A percentile compares a stretch with the other conserved stretches of the same genome.
Conservation (phyloP, 345 rosid species). For the Hevea brasiliensis region DNA sequence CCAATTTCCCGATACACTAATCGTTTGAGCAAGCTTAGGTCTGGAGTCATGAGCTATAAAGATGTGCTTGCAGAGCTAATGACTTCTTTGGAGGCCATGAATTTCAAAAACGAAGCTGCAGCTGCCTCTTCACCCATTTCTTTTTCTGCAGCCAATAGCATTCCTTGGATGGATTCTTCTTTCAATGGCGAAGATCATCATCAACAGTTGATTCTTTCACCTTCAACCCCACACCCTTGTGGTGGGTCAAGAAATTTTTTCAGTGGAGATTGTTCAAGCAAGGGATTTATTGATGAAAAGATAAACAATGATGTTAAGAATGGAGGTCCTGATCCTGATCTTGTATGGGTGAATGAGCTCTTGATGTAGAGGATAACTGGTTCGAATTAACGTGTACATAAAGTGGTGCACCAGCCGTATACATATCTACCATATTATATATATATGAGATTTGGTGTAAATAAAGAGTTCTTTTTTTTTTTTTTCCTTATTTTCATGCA, state of each 20-base stretch:
- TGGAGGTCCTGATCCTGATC: conserved; percentile 55
- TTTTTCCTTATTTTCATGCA: too few species aligned
- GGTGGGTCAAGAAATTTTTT: conserved; percentile 9
- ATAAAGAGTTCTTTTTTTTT: background rate
- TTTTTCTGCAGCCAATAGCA: background rate
- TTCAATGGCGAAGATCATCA: conserved; percentile 27
- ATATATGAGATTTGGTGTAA: conserved; percentile 24
- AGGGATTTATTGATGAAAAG: background rate
- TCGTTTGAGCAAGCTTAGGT: conserved; percentile 34
- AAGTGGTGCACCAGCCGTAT: conserved; percentile 20
- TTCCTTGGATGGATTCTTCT: conserved; percentile 51
- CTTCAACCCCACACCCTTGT: conserved; percentile 47
- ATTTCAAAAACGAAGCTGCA: conserved; percentile 32
- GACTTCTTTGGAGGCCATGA: conserved; percentile 54
- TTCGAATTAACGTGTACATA: conserved; percentile 19
- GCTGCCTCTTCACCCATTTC: background rate
- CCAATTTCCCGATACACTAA: conserved; percentile 36
- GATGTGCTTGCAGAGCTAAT: conserved; percentile 57
- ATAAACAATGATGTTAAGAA: background rate
- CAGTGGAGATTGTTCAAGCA: conserved; percentile 13
- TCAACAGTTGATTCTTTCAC: conserved; percentile 54
- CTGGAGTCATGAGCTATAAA: conserved; percentile 39
- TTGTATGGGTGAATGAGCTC: conserved; percentile 93
- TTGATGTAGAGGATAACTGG: conserved; percentile 41
- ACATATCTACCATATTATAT: conserved; percentile 23